phyloP scores from a whole-genome alignment of 768 basidiomycete genomes.

The Suillus subluteus region DNA sequence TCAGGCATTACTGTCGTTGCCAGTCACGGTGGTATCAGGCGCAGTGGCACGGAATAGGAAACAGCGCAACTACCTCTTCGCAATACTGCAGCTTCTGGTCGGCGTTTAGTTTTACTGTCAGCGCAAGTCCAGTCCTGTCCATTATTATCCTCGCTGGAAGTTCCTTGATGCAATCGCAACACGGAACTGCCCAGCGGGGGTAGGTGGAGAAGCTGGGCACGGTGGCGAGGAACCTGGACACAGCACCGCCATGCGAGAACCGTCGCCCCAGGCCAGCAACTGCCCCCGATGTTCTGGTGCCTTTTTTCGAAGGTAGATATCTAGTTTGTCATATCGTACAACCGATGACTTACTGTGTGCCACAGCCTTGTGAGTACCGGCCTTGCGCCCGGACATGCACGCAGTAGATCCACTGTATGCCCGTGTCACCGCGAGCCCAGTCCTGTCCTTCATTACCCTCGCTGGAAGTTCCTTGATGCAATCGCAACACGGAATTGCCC shows the following conservation, averaged over 20 bases:
- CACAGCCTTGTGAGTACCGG: neutral
- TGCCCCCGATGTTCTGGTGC: too few species aligned
- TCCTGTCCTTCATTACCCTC: neutral
- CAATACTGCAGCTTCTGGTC: neutral
- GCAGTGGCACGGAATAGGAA: neutral
- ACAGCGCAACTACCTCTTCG: neutral
- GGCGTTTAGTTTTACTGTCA: neutral
- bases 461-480: neutral
- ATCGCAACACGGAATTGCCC: neutral
- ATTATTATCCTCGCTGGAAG: neutral
- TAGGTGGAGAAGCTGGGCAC: neutral
- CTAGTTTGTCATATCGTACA: neutral
- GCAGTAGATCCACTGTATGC: neutral
- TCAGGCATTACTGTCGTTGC: neutral
- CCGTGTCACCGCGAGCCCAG: neutral
- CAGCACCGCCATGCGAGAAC: too few species aligned
- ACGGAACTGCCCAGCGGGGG: neutral
- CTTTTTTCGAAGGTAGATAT: neutral
- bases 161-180: neutral
- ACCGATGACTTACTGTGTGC: neutral
- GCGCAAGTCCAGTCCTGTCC: neutral
- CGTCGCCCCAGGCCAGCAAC: neutral
- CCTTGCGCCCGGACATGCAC: neutral
- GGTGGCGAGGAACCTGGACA: neutral
- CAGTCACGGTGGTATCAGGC: neutral